These are phyloP conservation scores for Moesziomyces antarcticus DNA, from an alignment of 1,284 basidiomycete genomes.

Conservation along the genomic window DNA sequence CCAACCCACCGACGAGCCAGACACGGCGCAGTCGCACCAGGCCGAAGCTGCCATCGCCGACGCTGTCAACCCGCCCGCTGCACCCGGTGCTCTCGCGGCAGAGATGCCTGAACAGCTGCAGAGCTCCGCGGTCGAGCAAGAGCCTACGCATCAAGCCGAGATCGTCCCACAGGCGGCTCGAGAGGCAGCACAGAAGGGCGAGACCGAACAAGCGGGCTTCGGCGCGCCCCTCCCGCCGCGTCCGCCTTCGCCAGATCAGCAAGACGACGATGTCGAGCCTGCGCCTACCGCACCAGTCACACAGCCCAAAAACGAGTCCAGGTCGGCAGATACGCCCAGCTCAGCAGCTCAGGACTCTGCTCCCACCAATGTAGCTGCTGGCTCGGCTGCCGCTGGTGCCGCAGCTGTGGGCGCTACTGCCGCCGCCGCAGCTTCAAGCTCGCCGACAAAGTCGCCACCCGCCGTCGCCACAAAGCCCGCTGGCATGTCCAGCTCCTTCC, in stretches of 20 bases:
- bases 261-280: constrained; percentile 3
- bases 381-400: constrained; percentile 7
- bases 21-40: constrained; percentile 47
- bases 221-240: constrained; percentile 44
- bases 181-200: constrained; percentile 35
- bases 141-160: constrained; percentile 48
- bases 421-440: constrained; percentile 5
- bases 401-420: constrained; percentile 5
- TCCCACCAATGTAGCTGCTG: constrained; percentile 5
- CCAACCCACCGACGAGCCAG: constrained; percentile 35
- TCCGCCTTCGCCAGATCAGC: constrained; percentile 29
- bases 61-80: constrained; percentile 14
- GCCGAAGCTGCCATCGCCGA: constrained; percentile 35
- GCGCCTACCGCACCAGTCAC: neutral
- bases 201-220: constrained; percentile 39
- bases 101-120: constrained; percentile 18
- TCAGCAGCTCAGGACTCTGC: constrained; percentile 2
- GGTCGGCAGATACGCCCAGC: neutral
- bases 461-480: constrained; percentile 50
- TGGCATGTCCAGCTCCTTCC: constrained; percentile 57
- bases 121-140: constrained; percentile 24
- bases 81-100: constrained; percentile 27
- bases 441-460: constrained; percentile 40
- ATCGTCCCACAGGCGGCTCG: constrained; percentile 39
- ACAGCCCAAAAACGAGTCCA: too few species aligned